These are phyloP conservation scores for Globisporangium nodosum DNA, from an alignment of 352 stramenopile species.

Conservation along the genomic window DNA sequence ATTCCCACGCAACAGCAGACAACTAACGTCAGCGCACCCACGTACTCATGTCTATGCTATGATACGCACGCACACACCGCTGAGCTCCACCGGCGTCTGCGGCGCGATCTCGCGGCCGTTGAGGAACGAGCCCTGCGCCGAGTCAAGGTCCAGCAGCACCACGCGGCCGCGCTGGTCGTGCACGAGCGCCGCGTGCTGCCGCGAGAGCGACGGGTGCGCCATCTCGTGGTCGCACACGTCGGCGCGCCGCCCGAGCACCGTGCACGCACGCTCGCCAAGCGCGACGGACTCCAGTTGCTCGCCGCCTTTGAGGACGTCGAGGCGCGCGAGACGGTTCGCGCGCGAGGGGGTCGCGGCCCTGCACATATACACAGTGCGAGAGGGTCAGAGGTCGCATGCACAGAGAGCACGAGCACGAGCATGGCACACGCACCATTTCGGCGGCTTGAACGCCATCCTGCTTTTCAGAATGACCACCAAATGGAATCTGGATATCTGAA, in stretches of 20 bases:
- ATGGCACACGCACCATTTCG: conserved; percentile 15
- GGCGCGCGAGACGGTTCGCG: conserved; percentile 33
- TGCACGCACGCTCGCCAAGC: conserved; percentile 49
- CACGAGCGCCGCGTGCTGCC: conserved; percentile 71
- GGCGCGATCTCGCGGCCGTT: conserved; percentile 60
- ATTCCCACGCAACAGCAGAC: not conserved
- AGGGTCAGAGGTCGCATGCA: not conserved
- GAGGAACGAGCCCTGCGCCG: conserved; percentile 81
- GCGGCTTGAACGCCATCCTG: conserved; percentile 20
- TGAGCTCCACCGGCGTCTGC: conserved; percentile 34
- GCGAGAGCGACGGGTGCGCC: conserved; percentile 76
- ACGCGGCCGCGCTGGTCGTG: conserved; percentile 54
- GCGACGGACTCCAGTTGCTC: conserved; percentile 32
- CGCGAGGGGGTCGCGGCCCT: conserved; percentile 48
- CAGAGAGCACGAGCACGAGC: not conserved
- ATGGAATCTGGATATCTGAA: not conserved
- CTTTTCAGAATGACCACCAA: too few species aligned
- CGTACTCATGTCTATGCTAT: too few species aligned
- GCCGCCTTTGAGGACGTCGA: conserved; percentile 54
- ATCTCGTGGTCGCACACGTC: conserved; percentile 70
- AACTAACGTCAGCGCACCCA: not conserved
- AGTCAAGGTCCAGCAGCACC: conserved; percentile 68
- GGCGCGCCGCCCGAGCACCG: conserved; percentile 72
- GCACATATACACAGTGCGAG: not conserved
- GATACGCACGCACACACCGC: conserved; percentile 14